A percentile compares a stretch with the other conserved stretches of the same genome.
These are phyloP conservation scores for Aspergillus cejpii DNA, from an alignment of 2,329 filamentous ascomycete species.

Conservation along the genomic window DNA sequence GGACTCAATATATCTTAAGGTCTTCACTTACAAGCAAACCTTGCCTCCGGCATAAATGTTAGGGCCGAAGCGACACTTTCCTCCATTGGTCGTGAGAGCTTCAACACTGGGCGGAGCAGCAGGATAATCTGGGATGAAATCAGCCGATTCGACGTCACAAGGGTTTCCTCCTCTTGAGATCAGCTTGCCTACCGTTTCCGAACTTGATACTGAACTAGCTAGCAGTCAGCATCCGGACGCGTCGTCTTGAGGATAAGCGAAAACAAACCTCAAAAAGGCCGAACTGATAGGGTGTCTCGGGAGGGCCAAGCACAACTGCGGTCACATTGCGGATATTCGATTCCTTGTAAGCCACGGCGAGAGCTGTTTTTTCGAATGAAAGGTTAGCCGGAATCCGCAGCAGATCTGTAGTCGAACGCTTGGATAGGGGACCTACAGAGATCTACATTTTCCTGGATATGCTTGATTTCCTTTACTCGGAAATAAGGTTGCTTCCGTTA, in stretches of 20 bases:
- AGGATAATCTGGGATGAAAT: slow-evolving; percentile 65
- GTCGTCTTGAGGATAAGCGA: slow-evolving; percentile 1
- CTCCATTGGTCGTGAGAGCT: slow-evolving; percentile 79
- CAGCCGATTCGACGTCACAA: not conserved
- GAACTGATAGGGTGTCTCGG: slow-evolving; percentile 92
- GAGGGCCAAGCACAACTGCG: slow-evolving; percentile 83
- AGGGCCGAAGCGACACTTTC: slow-evolving; percentile 84
- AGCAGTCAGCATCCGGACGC: slow-evolving; percentile 1
- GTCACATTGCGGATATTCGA: slow-evolving; percentile 81
- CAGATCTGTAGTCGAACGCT: not conserved
- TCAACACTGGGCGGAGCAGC: slow-evolving; percentile 54
- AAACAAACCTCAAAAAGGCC: slow-evolving; percentile 82
- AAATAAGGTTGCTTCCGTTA: slow-evolving; percentile 12
- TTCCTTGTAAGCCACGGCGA: slow-evolving; percentile 82
- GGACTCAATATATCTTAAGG: not conserved
- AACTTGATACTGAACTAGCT: slow-evolving; percentile 71
- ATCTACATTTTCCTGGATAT: slow-evolving; percentile 76
- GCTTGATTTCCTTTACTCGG: slow-evolving; percentile 63
- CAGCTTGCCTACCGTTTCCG: slow-evolving; percentile 54
- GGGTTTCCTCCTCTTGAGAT: not conserved
- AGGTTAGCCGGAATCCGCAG: slow-evolving; percentile 12
- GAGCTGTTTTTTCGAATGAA: slow-evolving; percentile 49
- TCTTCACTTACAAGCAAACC: slow-evolving; percentile 70
- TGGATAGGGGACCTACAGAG: slow-evolving; percentile 57
- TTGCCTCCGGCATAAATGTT: slow-evolving; percentile 91